Evolutionary conservation across 2,329 filamentous ascomycete species (phyloP), one percentile per base, ranked within the genome.

Genomic region (Arachnopeziza araneosa): DNA sequence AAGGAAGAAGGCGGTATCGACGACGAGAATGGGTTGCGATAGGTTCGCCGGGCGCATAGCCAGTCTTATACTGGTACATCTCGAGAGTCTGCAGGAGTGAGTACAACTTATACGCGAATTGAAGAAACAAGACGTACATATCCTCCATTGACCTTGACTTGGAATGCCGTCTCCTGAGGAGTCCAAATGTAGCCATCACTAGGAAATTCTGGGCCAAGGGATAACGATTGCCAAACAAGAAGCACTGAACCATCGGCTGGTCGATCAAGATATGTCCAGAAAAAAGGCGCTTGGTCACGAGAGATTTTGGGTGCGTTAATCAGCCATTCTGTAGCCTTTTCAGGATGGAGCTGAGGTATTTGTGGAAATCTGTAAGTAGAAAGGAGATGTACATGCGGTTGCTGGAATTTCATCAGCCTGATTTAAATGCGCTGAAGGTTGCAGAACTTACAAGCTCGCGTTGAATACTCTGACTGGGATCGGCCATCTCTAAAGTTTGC

Each of bases 181-280:
- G 87, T 87, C 93, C 93, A 99, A 21, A 97, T 81, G 73, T 93
- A 96, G 53, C 95, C 95, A 77, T 99, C 93, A 44, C 89, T 96
- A 9, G 93, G 87, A 72, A 93, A 96, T 68, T 86, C 88, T 1
- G 83, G 86, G 3, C 84, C 85, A 58, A 90, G 75, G 60, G 87
- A 87, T 56, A 89, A 79, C 1, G 93, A 89, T 73, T 97, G 92
- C 93, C 93, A 98, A 56, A 89, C 89, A 64, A 98, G 80, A 72
- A 95, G 84, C 52, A 96, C 83, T 9, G 87, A 88, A 59, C 92
- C 92, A 75, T 96, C 91, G 56, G 82, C 82, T 12, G 93, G 93
- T 57, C 86, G 83, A 68, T 95, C 86, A 59, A 98, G 84, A 74
- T 93, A 96, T 52, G 89, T 93, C 93, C 93, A 99, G 76, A 88